Evolutionary conservation across 176 grass and related monocot species (phyloP).

Genomic region (Carex parvula): DNA sequence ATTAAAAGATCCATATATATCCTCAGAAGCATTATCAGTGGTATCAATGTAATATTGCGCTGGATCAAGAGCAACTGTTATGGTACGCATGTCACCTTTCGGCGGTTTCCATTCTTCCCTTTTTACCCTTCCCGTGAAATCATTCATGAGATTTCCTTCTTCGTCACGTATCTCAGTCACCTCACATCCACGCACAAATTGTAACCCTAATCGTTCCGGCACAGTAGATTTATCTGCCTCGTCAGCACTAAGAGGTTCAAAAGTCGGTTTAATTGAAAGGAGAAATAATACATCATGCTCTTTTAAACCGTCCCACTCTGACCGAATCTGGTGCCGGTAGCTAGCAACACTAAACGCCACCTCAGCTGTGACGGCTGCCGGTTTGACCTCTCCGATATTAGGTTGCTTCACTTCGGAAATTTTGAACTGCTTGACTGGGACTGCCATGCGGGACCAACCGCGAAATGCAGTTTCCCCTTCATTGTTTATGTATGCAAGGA

Average conservation of each 20-base stretch:
- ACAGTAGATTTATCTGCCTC: slow-evolving; percentile 89
- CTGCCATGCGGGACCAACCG: slow-evolving; percentile 99
- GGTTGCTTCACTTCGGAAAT: slow-evolving; percentile 90
- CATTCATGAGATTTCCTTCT: slow-evolving; percentile 93
- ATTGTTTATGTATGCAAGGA: slow-evolving; percentile 93
- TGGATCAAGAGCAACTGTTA: slow-evolving; percentile 82
- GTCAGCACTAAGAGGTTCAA: slow-evolving; percentile 87
- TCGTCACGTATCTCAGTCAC: slow-evolving; percentile 90
- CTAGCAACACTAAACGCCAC: slow-evolving; percentile 78
- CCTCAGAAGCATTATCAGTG: slow-evolving; percentile 75
- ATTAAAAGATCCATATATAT: slow-evolving; percentile 92
- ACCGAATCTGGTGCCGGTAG: slow-evolving; percentile 81
- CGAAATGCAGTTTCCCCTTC: slow-evolving; percentile 90
- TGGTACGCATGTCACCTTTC: slow-evolving; percentile 90
- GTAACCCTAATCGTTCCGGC: slow-evolving; percentile 84
- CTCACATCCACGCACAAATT: slow-evolving; percentile 95
- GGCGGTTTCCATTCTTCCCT: slow-evolving; percentile 97
- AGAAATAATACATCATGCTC: slow-evolving; percentile 98
- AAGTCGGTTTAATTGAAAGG: slow-evolving; percentile 84
- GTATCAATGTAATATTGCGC: slow-evolving; percentile 92
- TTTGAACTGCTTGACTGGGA: slow-evolving; percentile 83
- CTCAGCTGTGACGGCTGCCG: slow-evolving; percentile 78
- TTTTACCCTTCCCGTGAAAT: slow-evolving; percentile 95
- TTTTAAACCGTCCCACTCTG: slow-evolving; percentile 88
- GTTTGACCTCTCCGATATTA: slow-evolving; percentile 95